A percentile compares a stretch with the other conserved stretches of the same genome.
Conservation (phyloP, 176 grass and related monocot genomes). For the Eragrostis curvula region DNA sequence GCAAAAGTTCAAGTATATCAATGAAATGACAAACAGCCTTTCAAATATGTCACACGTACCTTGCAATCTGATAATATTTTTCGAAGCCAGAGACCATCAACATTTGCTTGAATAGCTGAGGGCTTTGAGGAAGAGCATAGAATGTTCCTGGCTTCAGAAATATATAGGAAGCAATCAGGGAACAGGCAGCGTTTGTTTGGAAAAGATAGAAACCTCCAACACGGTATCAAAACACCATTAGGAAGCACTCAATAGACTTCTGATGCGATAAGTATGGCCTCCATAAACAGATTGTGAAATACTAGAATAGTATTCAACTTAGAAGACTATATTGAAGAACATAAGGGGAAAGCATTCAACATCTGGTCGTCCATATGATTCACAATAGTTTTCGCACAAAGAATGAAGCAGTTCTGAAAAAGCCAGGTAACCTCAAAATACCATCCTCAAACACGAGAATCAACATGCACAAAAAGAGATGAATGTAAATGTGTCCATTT, state of each 20-base stretch:
- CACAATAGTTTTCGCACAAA: conserved; percentile 9
- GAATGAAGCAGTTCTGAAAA: not conserved
- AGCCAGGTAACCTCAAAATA: not conserved
- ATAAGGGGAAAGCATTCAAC: not conserved
- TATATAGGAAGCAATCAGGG: conserved; percentile 46
- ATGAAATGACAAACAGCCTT: conserved; percentile 13
- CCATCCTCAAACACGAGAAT: conserved; percentile 33
- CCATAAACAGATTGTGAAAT: conserved; percentile 1
- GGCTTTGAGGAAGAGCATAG: conserved; percentile 99
- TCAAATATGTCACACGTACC: conserved; percentile 46
- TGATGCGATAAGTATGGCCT: not conserved
- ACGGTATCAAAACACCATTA: not conserved
- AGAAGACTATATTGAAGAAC: conserved; percentile 14
- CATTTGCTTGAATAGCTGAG: conserved; percentile 99
- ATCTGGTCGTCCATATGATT: not conserved
- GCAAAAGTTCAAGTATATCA: conserved; percentile 19
- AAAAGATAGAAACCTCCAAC: conserved; percentile 18
- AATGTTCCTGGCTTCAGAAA: conserved; percentile 99
- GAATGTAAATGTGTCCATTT: conserved; percentile 23
- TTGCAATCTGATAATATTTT: conserved; percentile 99
- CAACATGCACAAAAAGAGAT: not conserved
- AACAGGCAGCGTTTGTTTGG: conserved; percentile 9
- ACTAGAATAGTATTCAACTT: not conserved
- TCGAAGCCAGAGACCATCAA: conserved; percentile 97
- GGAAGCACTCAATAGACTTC: conserved; percentile 24